phyloP scores from a whole-genome alignment of 163 green algal species.

The Chlamydomonas reinhardtii region DNA sequence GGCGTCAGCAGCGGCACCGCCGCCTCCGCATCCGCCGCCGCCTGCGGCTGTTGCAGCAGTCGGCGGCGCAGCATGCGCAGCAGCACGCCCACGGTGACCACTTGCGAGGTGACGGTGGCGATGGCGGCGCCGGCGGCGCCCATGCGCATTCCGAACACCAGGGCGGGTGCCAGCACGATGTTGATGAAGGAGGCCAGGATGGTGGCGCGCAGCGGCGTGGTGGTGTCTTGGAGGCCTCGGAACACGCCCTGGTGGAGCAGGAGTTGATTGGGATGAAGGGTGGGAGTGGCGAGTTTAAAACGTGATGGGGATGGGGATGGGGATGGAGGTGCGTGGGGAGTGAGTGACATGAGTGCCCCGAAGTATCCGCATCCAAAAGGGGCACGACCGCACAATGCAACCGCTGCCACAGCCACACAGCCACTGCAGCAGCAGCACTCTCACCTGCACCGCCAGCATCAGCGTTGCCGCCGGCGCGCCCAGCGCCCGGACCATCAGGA shows the following conservation, averaged over 20 bases:
- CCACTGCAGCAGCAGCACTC: not conserved
- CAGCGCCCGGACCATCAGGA: slow-evolving; percentile 62
- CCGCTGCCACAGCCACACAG: too few relatives aligned
- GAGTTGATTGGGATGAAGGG: too few relatives aligned
- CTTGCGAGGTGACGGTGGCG: slow-evolving; percentile 67
- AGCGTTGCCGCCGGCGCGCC: slow-evolving; percentile 75
- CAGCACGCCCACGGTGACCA: slow-evolving; percentile 49
- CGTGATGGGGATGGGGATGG: too few relatives aligned
- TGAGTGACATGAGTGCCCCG: too few relatives aligned
- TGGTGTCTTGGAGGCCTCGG: slow-evolving; percentile 76
- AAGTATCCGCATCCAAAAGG: too few relatives aligned
- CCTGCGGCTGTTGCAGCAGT: slow-evolving; percentile 49
- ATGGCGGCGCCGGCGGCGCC: slow-evolving; percentile 73
- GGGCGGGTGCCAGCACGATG: slow-evolving; percentile 68
- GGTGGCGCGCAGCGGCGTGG: slow-evolving; percentile 70
- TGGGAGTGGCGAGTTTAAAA: too few relatives aligned
- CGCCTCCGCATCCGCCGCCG: too few relatives aligned
- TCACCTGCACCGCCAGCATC: slow-evolving; percentile 76
- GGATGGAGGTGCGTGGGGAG: too few relatives aligned
- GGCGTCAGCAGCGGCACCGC: too few relatives aligned
- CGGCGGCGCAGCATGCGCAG: slow-evolving; percentile 52
- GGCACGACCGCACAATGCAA: too few relatives aligned
- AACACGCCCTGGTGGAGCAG: slow-evolving; percentile 82
- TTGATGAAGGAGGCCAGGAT: slow-evolving; percentile 74
- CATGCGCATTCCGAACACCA: slow-evolving; percentile 72